phyloP scores from a whole-genome alignment of 768 basidiomycete genomes.

The Leccinum incarnatum region DNA sequence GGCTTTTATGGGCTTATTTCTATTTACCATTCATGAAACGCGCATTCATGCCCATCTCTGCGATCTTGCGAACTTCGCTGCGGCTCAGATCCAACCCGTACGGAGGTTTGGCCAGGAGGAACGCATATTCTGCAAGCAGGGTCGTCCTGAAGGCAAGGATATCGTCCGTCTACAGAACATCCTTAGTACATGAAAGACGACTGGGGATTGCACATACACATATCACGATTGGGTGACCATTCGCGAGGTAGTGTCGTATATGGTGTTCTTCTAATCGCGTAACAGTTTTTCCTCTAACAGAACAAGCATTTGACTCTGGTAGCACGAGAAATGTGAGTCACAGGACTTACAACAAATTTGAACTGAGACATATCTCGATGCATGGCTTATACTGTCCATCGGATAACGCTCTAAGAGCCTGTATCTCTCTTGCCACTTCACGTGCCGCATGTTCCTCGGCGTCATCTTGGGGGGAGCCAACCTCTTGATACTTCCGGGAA shows the following conservation, averaged over 20 bases:
- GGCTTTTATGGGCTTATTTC: background rate
- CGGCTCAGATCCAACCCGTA: constrained; percentile 66
- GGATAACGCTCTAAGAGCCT: constrained; percentile 12
- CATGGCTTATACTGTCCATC: constrained; percentile 44
- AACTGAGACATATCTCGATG: constrained; percentile 80
- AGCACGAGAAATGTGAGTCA: background rate
- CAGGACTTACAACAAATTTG: constrained; percentile 63
- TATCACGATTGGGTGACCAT: constrained; percentile 68
- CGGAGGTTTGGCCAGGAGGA: constrained; percentile 71
- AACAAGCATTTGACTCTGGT: background rate
- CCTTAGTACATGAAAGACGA: background rate
- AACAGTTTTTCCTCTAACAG: constrained; percentile 65
- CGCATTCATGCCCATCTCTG: constrained; percentile 56
- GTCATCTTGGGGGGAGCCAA: constrained; percentile 7
- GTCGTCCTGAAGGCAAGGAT: constrained; percentile 75
- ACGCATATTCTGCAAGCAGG: constrained; percentile 73
- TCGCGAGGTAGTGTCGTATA: constrained; percentile 60
- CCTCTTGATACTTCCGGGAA: constrained; percentile 18
- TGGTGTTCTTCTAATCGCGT: constrained; percentile 65
- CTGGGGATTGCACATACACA: constrained; percentile 49
- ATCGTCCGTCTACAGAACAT: constrained; percentile 69
- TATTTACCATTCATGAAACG: constrained; percentile 15
- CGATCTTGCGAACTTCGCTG: constrained; percentile 53
- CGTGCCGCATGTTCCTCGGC: constrained; percentile 18
- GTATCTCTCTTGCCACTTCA: constrained; percentile 24